phyloP scores from a whole-genome alignment of 2,329 filamentous ascomycete species.

The Thermothelomyces thermophilus region DNA sequence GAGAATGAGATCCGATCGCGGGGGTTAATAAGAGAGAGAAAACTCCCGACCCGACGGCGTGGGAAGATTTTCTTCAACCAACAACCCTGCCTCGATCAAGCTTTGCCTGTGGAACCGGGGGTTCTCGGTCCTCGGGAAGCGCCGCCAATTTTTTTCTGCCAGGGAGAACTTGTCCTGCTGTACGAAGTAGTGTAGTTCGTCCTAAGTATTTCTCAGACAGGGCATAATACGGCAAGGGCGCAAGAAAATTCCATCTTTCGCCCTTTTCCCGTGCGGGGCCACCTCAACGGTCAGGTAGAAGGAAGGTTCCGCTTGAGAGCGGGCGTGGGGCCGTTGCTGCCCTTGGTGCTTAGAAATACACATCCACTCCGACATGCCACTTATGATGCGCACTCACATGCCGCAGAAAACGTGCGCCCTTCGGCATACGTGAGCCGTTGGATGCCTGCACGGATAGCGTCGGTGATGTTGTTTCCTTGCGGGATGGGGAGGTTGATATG shows the following conservation, averaged over 20 bases:
- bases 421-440: background rate
- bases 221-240: background rate
- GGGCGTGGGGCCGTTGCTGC: background rate
- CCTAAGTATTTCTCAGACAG: too few species aligned
- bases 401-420: slow-evolving; percentile 16
- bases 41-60: background rate
- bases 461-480: too few species aligned
- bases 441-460: background rate
- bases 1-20: slow-evolving; percentile 15
- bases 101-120: slow-evolving; percentile 1
- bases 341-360: slow-evolving; percentile 15
- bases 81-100: background rate
- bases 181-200: too few species aligned
- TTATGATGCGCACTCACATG: background rate
- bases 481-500: background rate
- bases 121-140: slow-evolving; percentile 1
- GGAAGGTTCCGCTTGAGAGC: background rate
- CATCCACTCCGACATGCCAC: background rate
- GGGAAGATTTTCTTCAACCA: slow-evolving; percentile 11
- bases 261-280: background rate
- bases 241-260: slow-evolving; percentile 1
- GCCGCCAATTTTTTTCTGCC: background rate
- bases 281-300: background rate
- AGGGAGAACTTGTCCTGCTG: too few species aligned
- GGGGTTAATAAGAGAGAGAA: background rate